Percentiles rank a stretch among this genome's conserved stretches.
These are phyloP conservation scores for Didymellaceae sp. DNA, from an alignment of 2,329 filamentous ascomycete species.

Conservation along the genomic window DNA sequence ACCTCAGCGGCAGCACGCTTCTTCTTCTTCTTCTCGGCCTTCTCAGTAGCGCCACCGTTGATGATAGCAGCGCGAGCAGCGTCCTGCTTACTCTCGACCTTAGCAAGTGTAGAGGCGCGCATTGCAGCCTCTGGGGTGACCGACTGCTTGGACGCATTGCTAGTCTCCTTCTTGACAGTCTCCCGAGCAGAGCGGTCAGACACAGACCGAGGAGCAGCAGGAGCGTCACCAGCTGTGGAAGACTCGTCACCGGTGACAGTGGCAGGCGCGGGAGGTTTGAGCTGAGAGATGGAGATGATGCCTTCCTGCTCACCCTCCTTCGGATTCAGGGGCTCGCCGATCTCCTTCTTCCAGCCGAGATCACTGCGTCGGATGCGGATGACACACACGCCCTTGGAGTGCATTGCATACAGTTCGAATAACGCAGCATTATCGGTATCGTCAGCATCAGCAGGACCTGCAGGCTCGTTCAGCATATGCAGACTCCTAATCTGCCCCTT, in stretches of 20 bases:
- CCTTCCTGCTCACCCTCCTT: slow-evolving; percentile 78
- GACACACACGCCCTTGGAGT: slow-evolving; percentile 95
- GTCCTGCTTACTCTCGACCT: slow-evolving; percentile 52
- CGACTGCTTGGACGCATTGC: slow-evolving; percentile 40
- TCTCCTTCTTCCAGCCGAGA: slow-evolving; percentile 85
- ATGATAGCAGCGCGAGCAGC: slow-evolving; percentile 49
- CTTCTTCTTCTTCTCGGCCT: slow-evolving; percentile 67
- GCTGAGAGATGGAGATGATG: slow-evolving; percentile 74
- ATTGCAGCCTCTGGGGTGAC: slow-evolving; percentile 48
- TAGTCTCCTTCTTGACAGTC: slow-evolving; percentile 46
- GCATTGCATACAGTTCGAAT: slow-evolving; percentile 97
- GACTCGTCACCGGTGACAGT: slow-evolving; percentile 35
- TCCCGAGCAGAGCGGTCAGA: slow-evolving; percentile 47
- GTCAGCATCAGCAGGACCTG: slow-evolving; percentile 63
- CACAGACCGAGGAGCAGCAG: slow-evolving; percentile 40
- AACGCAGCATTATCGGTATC: slow-evolving; percentile 71
- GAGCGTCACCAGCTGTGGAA: slow-evolving; percentile 48
- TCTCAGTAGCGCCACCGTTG: slow-evolving; percentile 49
- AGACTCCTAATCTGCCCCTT: slow-evolving; percentile 88
- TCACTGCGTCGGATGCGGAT: slow-evolving; percentile 85
- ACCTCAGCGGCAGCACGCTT: slow-evolving; percentile 63
- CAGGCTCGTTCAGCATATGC: slow-evolving; percentile 79
- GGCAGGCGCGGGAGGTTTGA: slow-evolving; percentile 52
- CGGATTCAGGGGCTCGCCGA: slow-evolving; percentile 79
- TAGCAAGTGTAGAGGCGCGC: slow-evolving; percentile 50